Evolutionary conservation across 2,329 filamentous ascomycete genomes (phyloP), one percentile per base, ranked within the genome.

Genomic region (Diaporthe nobilis): DNA sequence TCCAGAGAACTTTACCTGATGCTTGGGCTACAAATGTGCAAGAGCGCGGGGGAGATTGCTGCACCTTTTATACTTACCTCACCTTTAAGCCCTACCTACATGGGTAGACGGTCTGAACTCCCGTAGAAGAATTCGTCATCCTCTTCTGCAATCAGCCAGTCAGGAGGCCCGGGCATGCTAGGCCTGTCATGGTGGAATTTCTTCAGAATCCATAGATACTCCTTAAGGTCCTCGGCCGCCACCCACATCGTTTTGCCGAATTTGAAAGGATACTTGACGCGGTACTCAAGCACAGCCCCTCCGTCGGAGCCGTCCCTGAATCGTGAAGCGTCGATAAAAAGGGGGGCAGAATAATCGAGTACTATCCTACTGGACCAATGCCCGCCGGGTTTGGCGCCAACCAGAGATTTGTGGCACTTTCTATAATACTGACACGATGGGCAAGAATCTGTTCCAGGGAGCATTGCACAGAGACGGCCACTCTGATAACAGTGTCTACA

Each of bases 381-480:
- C 42, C 42, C 42, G 1, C 15, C 0, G 44, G 44, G 44, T 2
- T 47, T 47, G 17, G 44, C 44, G 6, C 17, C 44, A 20, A 5
- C 17, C 17, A 47, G 44, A 20, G 6, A 47, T 7, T 15, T 47
- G 17, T 47, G 15, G 17, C 44, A 47, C 20, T 8, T 20, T 7
- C 44, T 22, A 1, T 9, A 1, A 8, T 22, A 1, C 4, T 17
- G 13, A 20, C 42, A 47, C 17, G 2, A 6, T 47, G 5, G 6
- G 8, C 44, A 44, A 12, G 44, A 47, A 47, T 47, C 44, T 22
- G 44, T 20, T 3, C 44, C 44, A 20, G 44, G 17, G 17, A 4
- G 15, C 17, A 17, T 20, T 6, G 0, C 1, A 47, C 44, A 47
- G 7, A 7, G 0, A 17, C 4, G 0, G 17, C 44, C 44, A 0